Base-by-base conservation (phyloP, 257 asterid genomes). In the Petrea volubilis region DNA sequence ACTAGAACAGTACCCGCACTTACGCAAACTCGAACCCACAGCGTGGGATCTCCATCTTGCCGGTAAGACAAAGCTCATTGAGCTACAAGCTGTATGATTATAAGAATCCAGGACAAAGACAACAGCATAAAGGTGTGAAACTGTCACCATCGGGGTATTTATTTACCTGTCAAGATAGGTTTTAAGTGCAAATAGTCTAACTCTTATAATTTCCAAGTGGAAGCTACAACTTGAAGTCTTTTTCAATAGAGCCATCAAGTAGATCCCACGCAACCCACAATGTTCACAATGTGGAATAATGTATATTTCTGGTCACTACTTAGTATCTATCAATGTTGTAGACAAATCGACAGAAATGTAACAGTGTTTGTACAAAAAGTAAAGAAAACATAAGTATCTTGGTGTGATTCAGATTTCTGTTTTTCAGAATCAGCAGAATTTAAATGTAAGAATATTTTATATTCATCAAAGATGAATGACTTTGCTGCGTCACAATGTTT, bases 261-360 rank as follows among this genome's bases (percentile, higher is more conserved):
- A 73, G 66, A 72, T 60, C 64, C 51, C 60, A 51, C 59, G 65
- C 60, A 67, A 46, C 53, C 17, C 25, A 33, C 78, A 56, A 31
- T 17, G 43, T 29, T 43, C 64, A 63, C 31, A 25, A 28, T 36
- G 38, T 25, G 52, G 56, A 55, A 67, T 53, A 47, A 58, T 25
- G 74, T 6, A 13, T 40, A 44, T 67, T 49, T 49, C 44, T 31
- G 65, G 41, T 58, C 74, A 68, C 58, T 47, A 73, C 58, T 43
- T 49, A 10, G 17, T 20, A 57, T 29, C 11, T n/a, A 69, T 17
- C 67, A 20, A 46, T 23, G 44, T 41, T 11, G 28, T 25, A 53
- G 61, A 55, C 24, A 15, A 24, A 25, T 7, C n/a, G 41, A 6
- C 25, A 55, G 74, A 27, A 25, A 25, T 25, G 29, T 25, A 27